Conservation (phyloP, 805 yeast species). For the Lachancea meyersii region DNA sequence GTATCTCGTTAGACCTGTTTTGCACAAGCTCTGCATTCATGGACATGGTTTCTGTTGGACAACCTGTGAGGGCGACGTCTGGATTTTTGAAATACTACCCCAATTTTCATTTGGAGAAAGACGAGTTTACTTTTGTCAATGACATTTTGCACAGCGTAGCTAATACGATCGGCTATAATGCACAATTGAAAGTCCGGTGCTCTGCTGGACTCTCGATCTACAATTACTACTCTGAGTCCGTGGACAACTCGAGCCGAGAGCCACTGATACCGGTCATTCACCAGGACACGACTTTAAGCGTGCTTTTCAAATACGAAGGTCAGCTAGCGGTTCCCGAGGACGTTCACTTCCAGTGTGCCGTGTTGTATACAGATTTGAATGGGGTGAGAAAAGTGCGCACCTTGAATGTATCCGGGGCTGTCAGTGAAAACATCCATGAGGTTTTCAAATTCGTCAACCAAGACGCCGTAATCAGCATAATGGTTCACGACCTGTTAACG, state of each 20-base stretch:
- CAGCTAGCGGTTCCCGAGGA: slow-evolving; percentile 57
- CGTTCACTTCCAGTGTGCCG: slow-evolving; percentile 86
- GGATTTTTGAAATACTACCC: slow-evolving; percentile 64
- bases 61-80: slow-evolving; percentile 59
- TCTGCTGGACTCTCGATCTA: slow-evolving; percentile 81
- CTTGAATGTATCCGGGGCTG: slow-evolving; percentile 76
- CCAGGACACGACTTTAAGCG: slow-evolving; percentile 59
- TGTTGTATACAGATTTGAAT: slow-evolving; percentile 69
- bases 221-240: slow-evolving; percentile 61
- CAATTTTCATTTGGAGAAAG: slow-evolving; percentile 59
- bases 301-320: slow-evolving; percentile 72
- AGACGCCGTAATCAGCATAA: slow-evolving; percentile 50
- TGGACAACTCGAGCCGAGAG: slow-evolving; percentile 42
- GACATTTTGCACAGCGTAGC: slow-evolving; percentile 50
- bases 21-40: slow-evolving; percentile 58
- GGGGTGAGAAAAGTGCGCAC: slow-evolving; percentile 84
- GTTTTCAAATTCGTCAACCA: slow-evolving; percentile 78
- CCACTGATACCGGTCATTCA: slow-evolving; percentile 65
- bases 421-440: slow-evolving; percentile 64
- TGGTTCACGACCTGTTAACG: slow-evolving; percentile 44
- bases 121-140: slow-evolving; percentile 58
- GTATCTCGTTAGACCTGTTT: slow-evolving; percentile 73
- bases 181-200: slow-evolving; percentile 75
- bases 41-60: slow-evolving; percentile 69
- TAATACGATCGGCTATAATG: slow-evolving; percentile 64